Evolutionary conservation across 352 stramenopile genomes (phyloP).

Genomic region (Phytophthora tentaculata): DNA sequence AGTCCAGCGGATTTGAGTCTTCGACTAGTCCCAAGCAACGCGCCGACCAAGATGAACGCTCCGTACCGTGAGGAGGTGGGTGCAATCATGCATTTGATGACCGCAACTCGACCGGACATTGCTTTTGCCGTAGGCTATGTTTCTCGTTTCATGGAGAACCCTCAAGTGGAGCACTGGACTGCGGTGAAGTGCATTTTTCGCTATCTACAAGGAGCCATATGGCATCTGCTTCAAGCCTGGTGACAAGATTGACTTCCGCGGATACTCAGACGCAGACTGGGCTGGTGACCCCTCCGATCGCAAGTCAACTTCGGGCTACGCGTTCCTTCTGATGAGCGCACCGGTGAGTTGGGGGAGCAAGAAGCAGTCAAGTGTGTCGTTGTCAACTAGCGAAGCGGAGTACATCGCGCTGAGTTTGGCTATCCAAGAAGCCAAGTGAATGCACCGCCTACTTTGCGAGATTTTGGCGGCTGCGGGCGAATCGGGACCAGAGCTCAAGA

Average conservation of each 20-base stretch:
- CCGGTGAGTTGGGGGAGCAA: constrained; percentile 1
- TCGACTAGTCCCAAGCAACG: background rate
- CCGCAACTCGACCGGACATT: constrained; percentile 23
- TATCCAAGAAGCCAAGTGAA: constrained; percentile 6
- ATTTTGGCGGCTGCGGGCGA: constrained; percentile 1
- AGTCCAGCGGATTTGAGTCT: background rate
- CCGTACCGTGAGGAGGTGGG: constrained; percentile 16
- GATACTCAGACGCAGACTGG: constrained; percentile 1
- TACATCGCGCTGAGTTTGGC: constrained; percentile 16
- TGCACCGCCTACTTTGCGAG: constrained; percentile 8
- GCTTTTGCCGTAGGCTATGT: constrained; percentile 21
- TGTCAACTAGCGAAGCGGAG: constrained; percentile 18
- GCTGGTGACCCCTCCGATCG: background rate
- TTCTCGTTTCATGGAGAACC: constrained; percentile 30
- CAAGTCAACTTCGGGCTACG: constrained; percentile 5
- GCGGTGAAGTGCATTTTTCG: constrained; percentile 18
- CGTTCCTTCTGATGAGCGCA: constrained; percentile 2
- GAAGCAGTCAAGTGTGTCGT: constrained; percentile 6
- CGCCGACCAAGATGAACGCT: background rate
- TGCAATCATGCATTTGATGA: constrained; percentile 30
- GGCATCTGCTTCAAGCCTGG: constrained; percentile 1
- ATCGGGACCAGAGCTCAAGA: constrained; percentile 13
- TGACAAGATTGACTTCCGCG: background rate
- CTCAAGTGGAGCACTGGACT: constrained; percentile 24
- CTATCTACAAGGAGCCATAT: constrained; percentile 24